phyloP scores from a whole-genome alignment of 306 rosid species.

The Malus sieversii region DNA sequence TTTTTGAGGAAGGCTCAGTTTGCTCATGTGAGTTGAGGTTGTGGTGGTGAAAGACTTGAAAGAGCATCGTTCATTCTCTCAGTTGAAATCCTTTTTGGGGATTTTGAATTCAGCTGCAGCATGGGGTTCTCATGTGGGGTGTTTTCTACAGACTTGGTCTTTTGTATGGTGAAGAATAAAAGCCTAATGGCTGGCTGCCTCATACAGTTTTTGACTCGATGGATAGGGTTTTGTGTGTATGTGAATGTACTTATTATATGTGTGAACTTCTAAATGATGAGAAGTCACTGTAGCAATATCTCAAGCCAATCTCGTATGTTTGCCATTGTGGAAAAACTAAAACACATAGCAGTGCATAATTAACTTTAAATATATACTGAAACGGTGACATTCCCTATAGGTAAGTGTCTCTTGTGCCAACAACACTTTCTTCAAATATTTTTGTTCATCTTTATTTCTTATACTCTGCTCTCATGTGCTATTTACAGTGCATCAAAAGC shows the following conservation, averaged over 20 bases:
- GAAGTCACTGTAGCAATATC: background rate
- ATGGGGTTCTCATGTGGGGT: conserved; percentile 43
- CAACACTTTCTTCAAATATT: background rate
- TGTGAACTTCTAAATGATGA: background rate
- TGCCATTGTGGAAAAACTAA: too few relatives aligned
- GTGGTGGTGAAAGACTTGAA: conserved; percentile 19
- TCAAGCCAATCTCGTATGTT: background rate
- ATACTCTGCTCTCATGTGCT: background rate
- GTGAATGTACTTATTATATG: too few relatives aligned
- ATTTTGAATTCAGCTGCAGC: conserved; percentile 6
- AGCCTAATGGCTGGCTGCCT: background rate
- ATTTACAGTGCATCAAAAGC: background rate
- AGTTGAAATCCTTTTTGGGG: conserved; percentile 5
- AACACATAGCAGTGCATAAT: too few relatives aligned
- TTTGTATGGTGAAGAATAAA: background rate
- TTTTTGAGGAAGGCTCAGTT: conserved; percentile 5
- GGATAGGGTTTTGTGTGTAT: background rate
- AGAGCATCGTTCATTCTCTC: background rate
- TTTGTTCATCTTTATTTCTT: background rate
- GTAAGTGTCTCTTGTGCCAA: too few relatives aligned
- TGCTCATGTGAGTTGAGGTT: conserved; percentile 11
- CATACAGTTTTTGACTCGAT: background rate
- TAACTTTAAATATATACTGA: too few relatives aligned
- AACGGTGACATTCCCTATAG: too few relatives aligned
- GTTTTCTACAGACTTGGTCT: conserved; percentile 12